Evolutionary conservation across 768 basidiomycete species (phyloP).

Genomic region (Amanita thiersii): DNA sequence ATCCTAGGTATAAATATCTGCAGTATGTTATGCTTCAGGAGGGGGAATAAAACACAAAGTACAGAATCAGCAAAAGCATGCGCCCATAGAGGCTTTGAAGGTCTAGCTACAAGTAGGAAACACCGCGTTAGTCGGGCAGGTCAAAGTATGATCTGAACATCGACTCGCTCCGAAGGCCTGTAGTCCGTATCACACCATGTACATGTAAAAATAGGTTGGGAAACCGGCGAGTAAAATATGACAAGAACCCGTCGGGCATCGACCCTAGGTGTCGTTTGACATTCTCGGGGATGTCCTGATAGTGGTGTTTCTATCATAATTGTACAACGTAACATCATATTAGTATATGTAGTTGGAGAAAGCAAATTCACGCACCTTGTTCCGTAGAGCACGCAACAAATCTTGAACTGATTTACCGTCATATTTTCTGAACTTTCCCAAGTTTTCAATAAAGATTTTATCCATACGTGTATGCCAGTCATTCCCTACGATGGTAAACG

Average conservation of each 20-base stretch:
- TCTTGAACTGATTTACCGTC: slow-evolving; percentile 89
- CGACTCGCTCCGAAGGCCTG: slow-evolving; percentile 69
- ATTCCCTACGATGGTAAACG: slow-evolving; percentile 66
- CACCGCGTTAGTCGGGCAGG: slow-evolving; percentile 29
- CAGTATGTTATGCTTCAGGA: no score
- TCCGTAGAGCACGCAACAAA: slow-evolving; percentile 83
- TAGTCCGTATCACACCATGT: slow-evolving; percentile 69
- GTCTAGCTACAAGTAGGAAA: not conserved
- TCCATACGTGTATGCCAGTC: slow-evolving; percentile 90
- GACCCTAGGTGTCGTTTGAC: slow-evolving; percentile 84
- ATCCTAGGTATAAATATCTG: no score
- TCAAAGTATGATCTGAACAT: slow-evolving; percentile 93
- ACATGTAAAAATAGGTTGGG: slow-evolving; percentile 90
- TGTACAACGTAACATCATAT: not conserved
- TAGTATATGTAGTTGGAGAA: slow-evolving; percentile 1
- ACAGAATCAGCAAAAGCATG: not conserved
- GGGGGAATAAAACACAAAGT: no score
- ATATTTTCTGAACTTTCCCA: slow-evolving; percentile 97
- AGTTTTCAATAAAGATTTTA: slow-evolving; percentile 84
- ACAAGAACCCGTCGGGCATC: slow-evolving; percentile 87
- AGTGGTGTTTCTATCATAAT: slow-evolving; percentile 91
- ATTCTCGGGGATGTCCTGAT: slow-evolving; percentile 91
- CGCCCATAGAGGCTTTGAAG: not conserved
- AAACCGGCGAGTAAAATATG: slow-evolving; percentile 92
- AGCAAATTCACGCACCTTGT: slow-evolving; percentile 59